phyloP scores from a whole-genome alignment of 2,329 filamentous ascomycete species.

The Westerdykella sp. region DNA sequence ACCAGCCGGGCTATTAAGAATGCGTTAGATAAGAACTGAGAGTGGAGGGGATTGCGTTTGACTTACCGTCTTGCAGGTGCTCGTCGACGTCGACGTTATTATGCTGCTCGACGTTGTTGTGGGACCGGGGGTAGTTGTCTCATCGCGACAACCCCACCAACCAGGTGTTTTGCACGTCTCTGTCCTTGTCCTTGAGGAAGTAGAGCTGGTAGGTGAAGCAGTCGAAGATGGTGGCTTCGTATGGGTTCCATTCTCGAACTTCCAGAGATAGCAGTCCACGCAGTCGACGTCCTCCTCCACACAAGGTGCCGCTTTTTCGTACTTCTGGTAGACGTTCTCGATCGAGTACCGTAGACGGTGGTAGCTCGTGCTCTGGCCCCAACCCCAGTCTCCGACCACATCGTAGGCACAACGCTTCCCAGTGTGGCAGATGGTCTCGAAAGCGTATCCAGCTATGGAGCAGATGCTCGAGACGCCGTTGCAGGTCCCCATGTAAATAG shows the following conservation, averaged over 20 bases:
- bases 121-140: slow-evolving; percentile 14
- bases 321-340: slow-evolving; percentile 31
- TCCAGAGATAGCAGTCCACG: slow-evolving; percentile 34
- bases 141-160: slow-evolving; percentile 34
- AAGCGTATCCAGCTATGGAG: slow-evolving; percentile 32
- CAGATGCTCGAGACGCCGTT: slow-evolving; percentile 32
- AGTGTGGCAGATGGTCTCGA: slow-evolving; percentile 33
- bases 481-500: slow-evolving; percentile 35
- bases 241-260: slow-evolving; percentile 32
- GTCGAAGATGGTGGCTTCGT: slow-evolving; percentile 17
- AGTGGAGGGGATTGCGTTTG: not conserved
- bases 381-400: slow-evolving; percentile 34
- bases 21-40: no score
- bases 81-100: slow-evolving; percentile 18
- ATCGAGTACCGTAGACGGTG: slow-evolving; percentile 32
- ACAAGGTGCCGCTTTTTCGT: slow-evolving; percentile 29
- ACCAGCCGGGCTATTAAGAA: slow-evolving; percentile 27
- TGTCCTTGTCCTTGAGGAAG: slow-evolving; percentile 24
- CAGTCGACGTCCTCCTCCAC: slow-evolving; percentile 30
- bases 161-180: slow-evolving; percentile 35
- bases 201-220: slow-evolving; percentile 20
- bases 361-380: slow-evolving; percentile 29
- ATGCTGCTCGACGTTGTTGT: slow-evolving; percentile 17
- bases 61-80: slow-evolving; percentile 30
- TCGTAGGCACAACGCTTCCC: slow-evolving; percentile 33